Base-by-base conservation (phyloP, 768 basidiomycete genomes). In the Podaxis sp. region DNA sequence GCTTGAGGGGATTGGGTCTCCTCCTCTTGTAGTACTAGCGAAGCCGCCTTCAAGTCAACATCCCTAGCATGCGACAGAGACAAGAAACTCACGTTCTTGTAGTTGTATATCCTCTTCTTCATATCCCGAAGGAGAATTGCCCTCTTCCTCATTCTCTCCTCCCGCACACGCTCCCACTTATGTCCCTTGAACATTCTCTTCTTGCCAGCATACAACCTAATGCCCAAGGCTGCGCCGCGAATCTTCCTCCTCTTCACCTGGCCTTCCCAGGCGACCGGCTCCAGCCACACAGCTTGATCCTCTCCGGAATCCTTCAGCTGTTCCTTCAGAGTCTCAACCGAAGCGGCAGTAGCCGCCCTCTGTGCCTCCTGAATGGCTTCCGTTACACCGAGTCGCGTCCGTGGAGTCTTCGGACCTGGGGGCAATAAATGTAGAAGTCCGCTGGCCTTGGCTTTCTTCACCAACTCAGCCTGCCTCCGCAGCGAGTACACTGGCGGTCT, bases 121-220 rank as follows among this genome's bases (percentile, higher is more conserved):
- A 92, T 91, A 69, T 85, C 82, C 66, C 84, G 80, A 79, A 92
- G 74, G 59, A 90, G 74, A 53, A 86, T 78, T 58, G 74, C 74
- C 64, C 76, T 83, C 68, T 78, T 81, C 67, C 73, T 73, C 59
- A 74, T 71, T 64, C 76, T 76, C 68, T 77, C 76, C 59, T 75
- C 78, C 65, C 76, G 78, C 64, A 75, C 69, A 37, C 89, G 82
- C 74, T 93, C 88, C 88, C 89, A 92, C 66, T 83, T 89, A 79
- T 93, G 91, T n/a, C 91, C 91, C 79, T 93, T 94, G 84, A 94
- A 93, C 91, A 93, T 93, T 63, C 82, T 78, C 79, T 85, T 89
- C 82, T 82, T 89, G 61, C 79, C 85, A 9, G 87, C 84, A 64
- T 93, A 94, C 65, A 93, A 72, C 57, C 83, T 79, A 63, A 81